phyloP scores from a whole-genome alignment of 2,329 filamentous ascomycete species.

The Ascochyta rabiei region DNA sequence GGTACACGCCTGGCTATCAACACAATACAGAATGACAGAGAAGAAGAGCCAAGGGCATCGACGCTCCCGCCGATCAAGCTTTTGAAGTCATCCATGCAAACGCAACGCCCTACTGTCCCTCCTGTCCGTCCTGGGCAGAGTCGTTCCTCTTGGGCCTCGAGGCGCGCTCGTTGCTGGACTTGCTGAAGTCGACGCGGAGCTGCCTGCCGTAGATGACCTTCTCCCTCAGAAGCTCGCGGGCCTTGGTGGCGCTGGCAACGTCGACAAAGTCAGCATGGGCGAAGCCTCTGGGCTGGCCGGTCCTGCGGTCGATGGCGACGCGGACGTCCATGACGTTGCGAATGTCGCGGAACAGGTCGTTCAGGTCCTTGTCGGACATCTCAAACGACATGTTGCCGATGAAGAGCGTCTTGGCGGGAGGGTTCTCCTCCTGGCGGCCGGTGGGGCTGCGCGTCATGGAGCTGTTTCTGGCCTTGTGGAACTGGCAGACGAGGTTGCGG shows the following conservation, averaged over 20 bases:
- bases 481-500: conserved; percentile 68
- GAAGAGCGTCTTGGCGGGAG: conserved; percentile 72
- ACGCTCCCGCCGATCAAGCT: background rate
- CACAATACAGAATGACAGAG: conserved; percentile 29
- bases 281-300: conserved; percentile 82
- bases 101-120: conserved; percentile 2
- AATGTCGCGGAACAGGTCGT: conserved; percentile 74
- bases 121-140: conserved; percentile 20
- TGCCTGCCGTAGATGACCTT: conserved; percentile 69
- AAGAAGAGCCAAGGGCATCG: conserved; percentile 17
- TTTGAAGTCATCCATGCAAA: conserved; percentile 6
- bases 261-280: conserved; percentile 81
- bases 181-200: conserved; percentile 70
- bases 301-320: conserved; percentile 80
- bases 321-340: conserved; percentile 75
- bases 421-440: conserved; percentile 34
- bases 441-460: conserved; percentile 6
- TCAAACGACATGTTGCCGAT: conserved; percentile 88
- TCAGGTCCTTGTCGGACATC: conserved; percentile 82
- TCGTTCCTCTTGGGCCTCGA: conserved; percentile 19
- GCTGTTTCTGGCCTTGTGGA: conserved; percentile 48
- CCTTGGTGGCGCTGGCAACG: conserved; percentile 67
- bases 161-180: background rate
- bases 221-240: conserved; percentile 60
- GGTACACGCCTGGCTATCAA: conserved; percentile 34